phyloP scores from a whole-genome alignment of 805 yeast species.

The Priceomyces fermenticarens region DNA sequence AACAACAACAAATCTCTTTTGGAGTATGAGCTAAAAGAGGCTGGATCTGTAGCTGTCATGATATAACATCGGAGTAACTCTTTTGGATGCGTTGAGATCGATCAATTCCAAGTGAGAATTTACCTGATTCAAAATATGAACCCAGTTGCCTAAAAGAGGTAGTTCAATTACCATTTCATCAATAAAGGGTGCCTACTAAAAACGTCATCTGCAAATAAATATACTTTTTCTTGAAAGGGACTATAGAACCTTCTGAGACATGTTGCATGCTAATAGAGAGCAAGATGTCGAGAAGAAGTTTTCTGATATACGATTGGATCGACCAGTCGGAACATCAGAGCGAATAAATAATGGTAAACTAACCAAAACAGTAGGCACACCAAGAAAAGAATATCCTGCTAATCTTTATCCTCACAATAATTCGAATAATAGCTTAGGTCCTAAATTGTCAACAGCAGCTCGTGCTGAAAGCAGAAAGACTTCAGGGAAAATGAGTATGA shows the following conservation, averaged over 20 bases:
- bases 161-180: slow-evolving; percentile 5
- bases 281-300: slow-evolving; percentile 15
- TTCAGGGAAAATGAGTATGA: background rate
- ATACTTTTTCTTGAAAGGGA: background rate
- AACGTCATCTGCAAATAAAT: background rate
- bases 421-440: slow-evolving; percentile 5
- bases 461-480: slow-evolving; percentile 16
- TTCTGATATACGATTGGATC: background rate
- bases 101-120: background rate
- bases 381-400: slow-evolving; percentile 16
- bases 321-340: background rate
- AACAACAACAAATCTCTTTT: slow-evolving; percentile 34
- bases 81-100: background rate
- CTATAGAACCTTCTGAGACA: background rate
- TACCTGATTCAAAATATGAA: background rate
- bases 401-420: slow-evolving; percentile 12
- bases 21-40: slow-evolving; percentile 9
- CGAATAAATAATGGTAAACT: background rate
- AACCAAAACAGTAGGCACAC: background rate
- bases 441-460: slow-evolving; percentile 14
- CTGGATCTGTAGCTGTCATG: slow-evolving; percentile 5
- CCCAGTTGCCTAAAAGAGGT: background rate
- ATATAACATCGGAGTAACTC: background rate
- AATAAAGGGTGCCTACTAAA: background rate
- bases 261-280: slow-evolving; percentile 6